A percentile compares a stretch with the other conserved stretches of the same genome.
Evolutionary conservation across 2,329 filamentous ascomycete species (phyloP).

Genomic region (Drechslerella coelobrocha): DNA sequence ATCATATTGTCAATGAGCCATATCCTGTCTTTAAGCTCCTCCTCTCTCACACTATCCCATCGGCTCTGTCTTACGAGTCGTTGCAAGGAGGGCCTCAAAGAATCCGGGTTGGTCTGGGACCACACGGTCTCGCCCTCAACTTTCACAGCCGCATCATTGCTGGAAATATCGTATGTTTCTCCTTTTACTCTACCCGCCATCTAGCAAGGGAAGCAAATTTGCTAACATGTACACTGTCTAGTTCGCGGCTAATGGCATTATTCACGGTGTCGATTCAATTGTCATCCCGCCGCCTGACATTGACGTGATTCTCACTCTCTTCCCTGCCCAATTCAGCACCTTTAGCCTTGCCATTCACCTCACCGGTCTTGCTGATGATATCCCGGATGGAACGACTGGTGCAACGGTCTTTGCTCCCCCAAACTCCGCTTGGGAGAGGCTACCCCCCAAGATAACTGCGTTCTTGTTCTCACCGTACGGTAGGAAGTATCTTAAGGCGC

Average conservation of each 20-base stretch:
- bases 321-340: constrained; percentile 78
- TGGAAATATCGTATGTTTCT: constrained; percentile 69
- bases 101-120: constrained; percentile 70
- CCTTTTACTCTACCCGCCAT: not conserved
- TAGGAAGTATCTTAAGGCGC: constrained; percentile 74
- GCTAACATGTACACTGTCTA: constrained; percentile 55
- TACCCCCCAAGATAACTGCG: constrained; percentile 75
- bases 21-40: constrained; percentile 73
- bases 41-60: constrained; percentile 75
- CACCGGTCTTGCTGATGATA: constrained; percentile 71
- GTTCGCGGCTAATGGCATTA: constrained; percentile 78
- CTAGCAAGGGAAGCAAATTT: not conserved
- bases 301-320: constrained; percentile 68
- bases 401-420: constrained; percentile 83
- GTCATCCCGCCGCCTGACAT: constrained; percentile 76
- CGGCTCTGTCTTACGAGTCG: constrained; percentile 67
- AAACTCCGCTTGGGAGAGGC: constrained; percentile 78
- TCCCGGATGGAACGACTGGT: constrained; percentile 60
- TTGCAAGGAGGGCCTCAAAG: constrained; percentile 66
- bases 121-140: constrained; percentile 74
- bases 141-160: constrained; percentile 75
- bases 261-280: constrained; percentile 77
- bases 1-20: constrained; percentile 74
- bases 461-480: constrained; percentile 84
- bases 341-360: constrained; percentile 75